Base-by-base conservation (phyloP, 192 early-diverging fungal genomes). In the Coemansia sp. region DNA sequence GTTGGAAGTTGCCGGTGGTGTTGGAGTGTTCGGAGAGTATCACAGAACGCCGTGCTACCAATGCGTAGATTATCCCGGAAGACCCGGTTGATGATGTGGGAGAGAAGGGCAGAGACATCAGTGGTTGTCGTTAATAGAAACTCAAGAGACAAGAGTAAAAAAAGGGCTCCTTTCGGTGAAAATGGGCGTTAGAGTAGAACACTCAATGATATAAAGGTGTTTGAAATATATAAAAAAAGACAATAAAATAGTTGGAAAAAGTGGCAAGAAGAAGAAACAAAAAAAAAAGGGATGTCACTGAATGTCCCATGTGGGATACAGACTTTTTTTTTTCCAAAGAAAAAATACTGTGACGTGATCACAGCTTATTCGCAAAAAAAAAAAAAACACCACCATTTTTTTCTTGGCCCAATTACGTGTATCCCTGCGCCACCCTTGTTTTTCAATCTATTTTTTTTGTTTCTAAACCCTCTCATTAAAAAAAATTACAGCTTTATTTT, bases 11-110 rank as follows among this genome's bases (percentile, higher is more conserved):
- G 42, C 93, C 93, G 1, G 90, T 84, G 0, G 87, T 89, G 57
- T 85, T 85, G 30, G 95, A 90, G 74, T 93, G 86, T 70, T 97
- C 95, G 25, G 92, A 88, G 18, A 97, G 84, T 60, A 94, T 88
- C 38, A 88, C 72, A 49, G 89, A 76, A 32, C 91, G 89, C 50
- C 87, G 89, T 33, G 93, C 87, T 29, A 93, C 92, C 16, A 96
- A 83, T 25, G 89, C 91, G 68, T 92, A 92, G 50, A 93, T 88
- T 64, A 96, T 89, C 58, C 88, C 80, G 12, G 63, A 66, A n/a
- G 75, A 74, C 11, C 61, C 61, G 20, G 50, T n/a, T 22, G 50
- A 11, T 22, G 50, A 7, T 31, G 64, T 50, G 4, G 17, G 6
- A 3, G 31, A 28, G 31, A 48, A 42, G 34, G 45, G 48, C n/a